These are phyloP conservation scores for Metschnikowia baotianmanensis DNA, from an alignment of 805 yeast genomes.

Conservation along the genomic window DNA sequence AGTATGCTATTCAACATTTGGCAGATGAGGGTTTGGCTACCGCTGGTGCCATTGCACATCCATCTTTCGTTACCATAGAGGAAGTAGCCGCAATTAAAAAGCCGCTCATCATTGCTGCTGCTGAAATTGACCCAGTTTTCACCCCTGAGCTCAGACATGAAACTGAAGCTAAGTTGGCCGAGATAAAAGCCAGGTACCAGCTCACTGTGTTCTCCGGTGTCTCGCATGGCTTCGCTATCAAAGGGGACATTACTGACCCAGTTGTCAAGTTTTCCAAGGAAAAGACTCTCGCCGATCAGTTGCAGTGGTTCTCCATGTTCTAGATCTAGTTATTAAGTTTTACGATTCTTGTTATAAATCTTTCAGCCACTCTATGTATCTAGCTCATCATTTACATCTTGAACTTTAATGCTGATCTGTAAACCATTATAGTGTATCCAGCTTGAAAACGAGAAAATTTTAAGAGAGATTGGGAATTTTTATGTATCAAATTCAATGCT, in stretches of 20 bases:
- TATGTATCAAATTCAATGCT: too few relatives aligned
- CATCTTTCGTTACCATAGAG: constrained; percentile 65
- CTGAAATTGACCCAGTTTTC: constrained; percentile 67
- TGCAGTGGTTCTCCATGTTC: constrained; percentile 16
- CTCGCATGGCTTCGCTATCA: constrained; percentile 74
- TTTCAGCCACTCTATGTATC: too few relatives aligned
- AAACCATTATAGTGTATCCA: too few relatives aligned
- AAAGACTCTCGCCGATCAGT: constrained; percentile 54
- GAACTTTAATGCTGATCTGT: too few relatives aligned
- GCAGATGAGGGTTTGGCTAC: constrained; percentile 43
- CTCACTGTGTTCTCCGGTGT: constrained; percentile 61
- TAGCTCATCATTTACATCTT: too few relatives aligned
- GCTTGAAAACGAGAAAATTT: not conserved
- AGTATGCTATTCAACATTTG: constrained; percentile 55
- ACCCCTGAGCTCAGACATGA: constrained; percentile 58
- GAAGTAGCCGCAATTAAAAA: constrained; percentile 59
- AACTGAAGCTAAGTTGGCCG: constrained; percentile 55
- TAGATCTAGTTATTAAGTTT: not conserved
- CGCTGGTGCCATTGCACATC: constrained; percentile 80
- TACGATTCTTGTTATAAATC: too few relatives aligned
- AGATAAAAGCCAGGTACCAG: constrained; percentile 53
- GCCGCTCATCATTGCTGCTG: constrained; percentile 72
- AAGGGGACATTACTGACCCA: constrained; percentile 65
- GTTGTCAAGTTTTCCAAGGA: constrained; percentile 62
- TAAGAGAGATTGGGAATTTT: not conserved